These are phyloP conservation scores for Aspergillus sp. DNA, from an alignment of 2,329 filamentous ascomycete species.

Conservation along the genomic window DNA sequence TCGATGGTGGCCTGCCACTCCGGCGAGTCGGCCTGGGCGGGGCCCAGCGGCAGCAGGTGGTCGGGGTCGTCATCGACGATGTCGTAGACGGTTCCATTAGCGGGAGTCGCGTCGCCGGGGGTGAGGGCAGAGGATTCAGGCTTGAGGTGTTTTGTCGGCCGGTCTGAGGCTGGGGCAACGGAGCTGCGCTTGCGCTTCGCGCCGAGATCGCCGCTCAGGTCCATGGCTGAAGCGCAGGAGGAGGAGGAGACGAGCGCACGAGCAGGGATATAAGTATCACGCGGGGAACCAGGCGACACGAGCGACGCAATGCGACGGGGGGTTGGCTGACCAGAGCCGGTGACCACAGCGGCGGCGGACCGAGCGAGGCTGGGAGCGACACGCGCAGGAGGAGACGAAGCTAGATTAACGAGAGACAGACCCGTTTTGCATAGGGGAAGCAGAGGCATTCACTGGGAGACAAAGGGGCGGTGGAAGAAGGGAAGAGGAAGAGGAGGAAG, in stretches of 20 bases:
- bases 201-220: constrained; percentile 40
- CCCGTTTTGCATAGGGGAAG: constrained; percentile 20
- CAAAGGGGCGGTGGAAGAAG: constrained; percentile 2
- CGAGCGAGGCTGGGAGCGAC: not conserved
- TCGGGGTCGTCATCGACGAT: constrained; percentile 40
- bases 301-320: constrained; percentile 2
- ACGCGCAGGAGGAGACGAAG: constrained; percentile 3
- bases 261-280: constrained; percentile 3
- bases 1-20: constrained; percentile 97
- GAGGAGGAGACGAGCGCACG: constrained; percentile 1
- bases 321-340: not conserved
- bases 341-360: not conserved
- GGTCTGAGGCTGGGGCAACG: constrained; percentile 39
- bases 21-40: constrained; percentile 53
- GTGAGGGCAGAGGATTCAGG: constrained; percentile 35
- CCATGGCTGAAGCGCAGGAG: constrained; percentile 28
- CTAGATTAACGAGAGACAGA: constrained; percentile 16
- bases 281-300: not conserved
- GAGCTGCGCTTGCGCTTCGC: constrained; percentile 49
- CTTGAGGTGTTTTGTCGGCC: constrained; percentile 48
- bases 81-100: constrained; percentile 36
- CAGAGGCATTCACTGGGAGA: constrained; percentile 27
- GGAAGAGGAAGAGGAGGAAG: constrained; percentile 8
- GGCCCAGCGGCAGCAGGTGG: constrained; percentile 35
- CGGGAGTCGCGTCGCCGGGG: constrained; percentile 33